Base-by-base conservation (phyloP, 768 basidiomycete species). In the Tulasnella sp. region DNA sequence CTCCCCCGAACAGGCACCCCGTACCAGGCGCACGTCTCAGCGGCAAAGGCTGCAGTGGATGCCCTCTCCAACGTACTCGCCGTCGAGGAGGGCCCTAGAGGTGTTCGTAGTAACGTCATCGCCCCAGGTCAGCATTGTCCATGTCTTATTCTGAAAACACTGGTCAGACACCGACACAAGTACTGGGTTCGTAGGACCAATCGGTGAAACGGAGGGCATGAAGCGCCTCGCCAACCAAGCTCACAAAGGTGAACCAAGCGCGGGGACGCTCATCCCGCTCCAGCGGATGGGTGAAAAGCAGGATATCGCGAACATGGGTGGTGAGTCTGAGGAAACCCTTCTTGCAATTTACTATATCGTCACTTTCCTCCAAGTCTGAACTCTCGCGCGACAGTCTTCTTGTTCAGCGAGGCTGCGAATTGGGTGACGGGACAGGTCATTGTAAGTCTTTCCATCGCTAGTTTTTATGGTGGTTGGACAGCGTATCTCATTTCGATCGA, bases 41-140 rank as follows among this genome's bases (percentile, higher is more conserved):
- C 92, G 8, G 93, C 93, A 22, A 99, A 98, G 70, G 92, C 94
- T 0, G 94, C 79, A 17, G 81, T 98, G 34, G 93, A 99, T 68
- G 91, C 92, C 0, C 75, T 92, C 4, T 89, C 87, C 56, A 76
- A 78, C 1, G 92, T 89, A 2, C 72, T 97, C 25, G 92, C 93
- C 1, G 80, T 94, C 11, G 93, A 98, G 72, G 92, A 94, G 72
- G 94, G 93, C 1, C 94, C 93, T 3, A 79, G 82, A 65, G 94
- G 94, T n/a, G 82, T 98, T 19, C 83, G 93, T 48, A 88, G 89
- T 17, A 96, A 91, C 65, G 81, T 87, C 49, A 82, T 92, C 64
- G 78, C 88, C 2, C 89, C 90, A 3, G 87, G 53, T 58, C 15
- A 44, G 61, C 15, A n/a, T 44, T 27, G 12, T 19, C 31, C 3